Conservation (phyloP, 768 basidiomycete species). For the Hericium coralloides region DNA sequence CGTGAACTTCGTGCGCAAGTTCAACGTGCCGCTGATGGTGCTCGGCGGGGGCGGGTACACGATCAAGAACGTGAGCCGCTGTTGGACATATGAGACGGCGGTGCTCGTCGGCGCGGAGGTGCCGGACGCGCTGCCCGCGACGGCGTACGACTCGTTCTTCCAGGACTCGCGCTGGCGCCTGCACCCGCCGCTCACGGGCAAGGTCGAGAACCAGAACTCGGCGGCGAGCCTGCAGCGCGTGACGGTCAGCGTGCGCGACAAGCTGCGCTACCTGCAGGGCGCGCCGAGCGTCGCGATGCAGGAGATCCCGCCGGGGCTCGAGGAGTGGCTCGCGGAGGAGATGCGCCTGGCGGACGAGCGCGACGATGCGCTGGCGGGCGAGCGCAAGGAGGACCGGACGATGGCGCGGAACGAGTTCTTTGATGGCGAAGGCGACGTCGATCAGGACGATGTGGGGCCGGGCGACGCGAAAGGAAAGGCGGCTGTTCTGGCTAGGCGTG, state of each 20-base stretch:
- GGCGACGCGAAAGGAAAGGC: constrained; percentile 17
- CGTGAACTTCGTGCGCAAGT: constrained; percentile 92
- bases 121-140: constrained; percentile 80
- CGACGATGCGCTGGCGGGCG: constrained; percentile 47
- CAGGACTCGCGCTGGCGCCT: constrained; percentile 86
- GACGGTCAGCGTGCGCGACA: constrained; percentile 75
- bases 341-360: constrained; percentile 62
- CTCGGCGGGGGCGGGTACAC: constrained; percentile 96
- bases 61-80: constrained; percentile 94
- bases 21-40: constrained; percentile 83
- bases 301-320: constrained; percentile 90
- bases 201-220: constrained; percentile 90
- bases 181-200: constrained; percentile 85
- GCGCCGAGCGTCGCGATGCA: constrained; percentile 97
- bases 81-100: constrained; percentile 97
- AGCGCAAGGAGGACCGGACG: constrained; percentile 43
- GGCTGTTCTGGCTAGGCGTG: not conserved
- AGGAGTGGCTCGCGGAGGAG: constrained; percentile 67
- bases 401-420: constrained; percentile 60
- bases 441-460: constrained; percentile 24
- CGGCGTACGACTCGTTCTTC: constrained; percentile 91
- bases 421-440: constrained; percentile 46
- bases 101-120: constrained; percentile 79
- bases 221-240: constrained; percentile 78
- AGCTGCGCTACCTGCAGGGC: constrained; percentile 86